A percentile compares a stretch with the other conserved stretches of the same genome.
phyloP scores from a whole-genome alignment of 2,329 filamentous ascomycete species.

The Cyclaneusma minus region DNA sequence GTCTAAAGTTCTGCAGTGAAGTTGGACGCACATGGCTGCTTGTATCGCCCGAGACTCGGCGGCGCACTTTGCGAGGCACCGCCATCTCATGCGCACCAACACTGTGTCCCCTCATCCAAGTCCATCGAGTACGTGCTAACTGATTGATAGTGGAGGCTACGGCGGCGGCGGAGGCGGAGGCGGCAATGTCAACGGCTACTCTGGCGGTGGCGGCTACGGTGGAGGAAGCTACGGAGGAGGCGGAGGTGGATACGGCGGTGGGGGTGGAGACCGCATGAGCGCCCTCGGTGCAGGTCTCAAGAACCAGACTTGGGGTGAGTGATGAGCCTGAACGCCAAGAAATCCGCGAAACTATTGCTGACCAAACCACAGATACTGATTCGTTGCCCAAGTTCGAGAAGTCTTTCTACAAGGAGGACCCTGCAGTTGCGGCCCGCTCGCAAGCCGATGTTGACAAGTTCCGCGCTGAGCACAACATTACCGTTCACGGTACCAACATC shows the following conservation, averaged over 20 bases:
- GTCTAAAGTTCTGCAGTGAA: conserved; percentile 21
- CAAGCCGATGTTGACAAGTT: conserved; percentile 74
- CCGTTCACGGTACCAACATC: conserved; percentile 63
- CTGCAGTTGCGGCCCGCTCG: conserved; percentile 59
- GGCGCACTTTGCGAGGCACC: neutral
- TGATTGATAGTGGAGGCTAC: conserved; percentile 29
- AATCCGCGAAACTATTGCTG: conserved; percentile 3
- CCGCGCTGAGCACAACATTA: conserved; percentile 72
- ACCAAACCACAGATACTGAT: conserved; percentile 43
- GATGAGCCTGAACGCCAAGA: conserved; percentile 5
- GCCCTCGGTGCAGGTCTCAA: conserved; percentile 78
- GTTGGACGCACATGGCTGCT: conserved; percentile 11
- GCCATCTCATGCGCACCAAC: conserved; percentile 6
- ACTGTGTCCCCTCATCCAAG: conserved; percentile 7
- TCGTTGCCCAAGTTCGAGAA: conserved; percentile 94
- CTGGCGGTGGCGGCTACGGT: conserved; percentile 21
- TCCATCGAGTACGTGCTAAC: conserved; percentile 20
- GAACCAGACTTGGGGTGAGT: conserved; percentile 76
- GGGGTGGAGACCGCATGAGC: conserved; percentile 84
- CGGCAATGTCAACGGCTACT: conserved; percentile 14
- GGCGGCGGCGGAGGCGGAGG: conserved; percentile 26
- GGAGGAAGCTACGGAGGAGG: conserved; percentile 14
- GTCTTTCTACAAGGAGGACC: conserved; percentile 95
- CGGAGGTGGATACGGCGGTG: conserved; percentile 17
- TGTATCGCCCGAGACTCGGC: conserved; percentile 1